Conservation (phyloP, 2,329 filamentous ascomycete genomes). For the Trichophyton rubrum region DNA sequence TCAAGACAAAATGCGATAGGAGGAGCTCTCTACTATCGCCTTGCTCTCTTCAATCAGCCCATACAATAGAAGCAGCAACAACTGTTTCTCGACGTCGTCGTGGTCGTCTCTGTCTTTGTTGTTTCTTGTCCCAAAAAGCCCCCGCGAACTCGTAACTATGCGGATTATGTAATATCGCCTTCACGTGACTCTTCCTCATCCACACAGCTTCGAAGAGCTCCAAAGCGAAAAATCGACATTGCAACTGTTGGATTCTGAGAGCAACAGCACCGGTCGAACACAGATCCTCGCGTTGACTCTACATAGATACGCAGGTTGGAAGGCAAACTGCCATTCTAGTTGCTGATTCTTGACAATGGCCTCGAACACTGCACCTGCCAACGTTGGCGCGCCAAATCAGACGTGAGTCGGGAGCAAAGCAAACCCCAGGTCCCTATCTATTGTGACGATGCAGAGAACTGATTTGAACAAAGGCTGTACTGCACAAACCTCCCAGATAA, state of each 20-base stretch:
- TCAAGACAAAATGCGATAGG: slow-evolving; percentile 53
- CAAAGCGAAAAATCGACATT: neutral
- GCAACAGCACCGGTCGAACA: neutral
- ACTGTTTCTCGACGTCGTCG: too few relatives aligned
- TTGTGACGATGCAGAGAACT: neutral
- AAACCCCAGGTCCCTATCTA: slow-evolving; percentile 6
- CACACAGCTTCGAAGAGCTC: neutral
- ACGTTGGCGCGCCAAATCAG: slow-evolving; percentile 57
- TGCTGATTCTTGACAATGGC: slow-evolving; percentile 20
- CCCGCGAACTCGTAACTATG: neutral
- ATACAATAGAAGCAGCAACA: neutral
- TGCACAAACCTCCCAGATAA: slow-evolving; percentile 81
- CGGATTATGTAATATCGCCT: neutral
- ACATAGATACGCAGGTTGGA: neutral
- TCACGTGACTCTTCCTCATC: neutral
- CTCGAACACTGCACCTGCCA: slow-evolving; percentile 19
- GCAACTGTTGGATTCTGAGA: neutral
- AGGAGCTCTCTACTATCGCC: slow-evolving; percentile 97
- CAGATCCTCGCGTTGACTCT: neutral
- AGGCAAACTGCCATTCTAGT: neutral
- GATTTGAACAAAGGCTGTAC: slow-evolving; percentile 53
- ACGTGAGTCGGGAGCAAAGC: slow-evolving; percentile 43
- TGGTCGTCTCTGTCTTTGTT: neutral
- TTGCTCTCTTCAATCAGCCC: neutral
- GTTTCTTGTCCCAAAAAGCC: neutral